Conservation (phyloP, 805 yeast species). For the Zygoascus biomembranicola region DNA sequence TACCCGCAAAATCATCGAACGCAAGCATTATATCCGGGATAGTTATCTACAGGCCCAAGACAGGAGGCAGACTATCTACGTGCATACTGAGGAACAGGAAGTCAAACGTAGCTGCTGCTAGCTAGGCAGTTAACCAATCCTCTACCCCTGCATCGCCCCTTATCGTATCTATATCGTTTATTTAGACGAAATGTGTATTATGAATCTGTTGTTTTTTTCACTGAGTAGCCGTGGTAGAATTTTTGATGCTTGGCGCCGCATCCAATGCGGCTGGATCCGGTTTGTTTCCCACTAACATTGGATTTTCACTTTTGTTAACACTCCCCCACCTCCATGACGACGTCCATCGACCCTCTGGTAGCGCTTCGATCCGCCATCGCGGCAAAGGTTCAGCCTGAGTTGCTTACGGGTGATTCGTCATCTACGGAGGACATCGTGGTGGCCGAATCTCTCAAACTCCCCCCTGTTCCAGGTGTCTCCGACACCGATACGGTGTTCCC, state of each 20-base stretch:
- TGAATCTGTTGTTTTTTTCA: too few relatives aligned
- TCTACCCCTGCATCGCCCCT: background rate
- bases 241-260: too few relatives aligned
- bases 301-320: too few relatives aligned
- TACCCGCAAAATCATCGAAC: constrained; percentile 23
- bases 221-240: too few relatives aligned
- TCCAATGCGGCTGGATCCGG: too few relatives aligned
- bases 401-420: constrained; percentile 16
- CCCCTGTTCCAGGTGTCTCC: constrained; percentile 17
- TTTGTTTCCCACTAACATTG: too few relatives aligned
- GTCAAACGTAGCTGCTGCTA: constrained; percentile 18
- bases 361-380: constrained; percentile 27
- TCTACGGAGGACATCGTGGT: constrained; percentile 30
- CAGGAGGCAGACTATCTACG: constrained; percentile 18
- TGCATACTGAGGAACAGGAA: constrained; percentile 24
- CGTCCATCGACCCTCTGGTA: constrained; percentile 21
- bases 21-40: constrained; percentile 13
- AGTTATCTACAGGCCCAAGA: constrained; percentile 13
- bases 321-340: background rate
- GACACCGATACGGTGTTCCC: constrained; percentile 19
- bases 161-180: background rate
- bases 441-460: constrained; percentile 30
- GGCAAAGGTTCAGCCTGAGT: constrained; percentile 17
- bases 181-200: background rate
- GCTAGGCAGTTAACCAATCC: background rate